Evolutionary conservation across 177 flowering plant genomes (phyloP), one percentile per base, ranked within the genome.

Genomic region (Tripterygium wilfordii): DNA sequence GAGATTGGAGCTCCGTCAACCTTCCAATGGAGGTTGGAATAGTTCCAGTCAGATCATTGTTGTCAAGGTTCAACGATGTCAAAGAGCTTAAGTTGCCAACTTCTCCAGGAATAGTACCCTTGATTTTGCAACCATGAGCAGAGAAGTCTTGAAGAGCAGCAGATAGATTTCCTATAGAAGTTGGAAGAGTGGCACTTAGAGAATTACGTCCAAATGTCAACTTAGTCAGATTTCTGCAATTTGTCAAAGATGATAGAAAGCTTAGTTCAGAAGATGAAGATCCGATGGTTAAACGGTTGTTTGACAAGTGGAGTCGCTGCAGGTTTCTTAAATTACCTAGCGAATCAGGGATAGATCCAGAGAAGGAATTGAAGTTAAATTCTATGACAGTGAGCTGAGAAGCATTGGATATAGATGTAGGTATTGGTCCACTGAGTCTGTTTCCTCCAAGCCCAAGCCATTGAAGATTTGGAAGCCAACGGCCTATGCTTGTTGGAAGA

Each of bases 121-220:
- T 51, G 10, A 71, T 42, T 15, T 48, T 25, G 38, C 57, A 45
- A 0, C 15, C 24, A 10, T 0, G 8, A 8, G 14, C 21, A 10
- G 7, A 0, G 19, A 68, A 30, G 5, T 0, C 0, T 27, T 41
- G 25, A 17, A 70, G 44, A 27, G 55, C 24, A 20, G 37, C 9
- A 9, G 77, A 68, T 18, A 64, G 33, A 18, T 71, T 68, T 27
- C 43, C 32, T 8, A 49, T 30, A 3, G 51, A 48, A 21, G 5
- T 22, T 33, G 51, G 51, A 21, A 48, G 27, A 5, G 10, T 3
- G 19, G 29, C 51, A 15, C 16, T 33, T 4, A 48, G 10, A 2
- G 21, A 29, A 29, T 48, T 48, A 3, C 4, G 14, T n/a, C 12
- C 8, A 6, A 48, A 2, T 3, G 5, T 1, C 37, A 48, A 22